Percentiles rank a stretch among this genome's conserved stretches.
phyloP scores from a whole-genome alignment of 2,329 filamentous ascomycete species.

The Fusarium abutilonis region DNA sequence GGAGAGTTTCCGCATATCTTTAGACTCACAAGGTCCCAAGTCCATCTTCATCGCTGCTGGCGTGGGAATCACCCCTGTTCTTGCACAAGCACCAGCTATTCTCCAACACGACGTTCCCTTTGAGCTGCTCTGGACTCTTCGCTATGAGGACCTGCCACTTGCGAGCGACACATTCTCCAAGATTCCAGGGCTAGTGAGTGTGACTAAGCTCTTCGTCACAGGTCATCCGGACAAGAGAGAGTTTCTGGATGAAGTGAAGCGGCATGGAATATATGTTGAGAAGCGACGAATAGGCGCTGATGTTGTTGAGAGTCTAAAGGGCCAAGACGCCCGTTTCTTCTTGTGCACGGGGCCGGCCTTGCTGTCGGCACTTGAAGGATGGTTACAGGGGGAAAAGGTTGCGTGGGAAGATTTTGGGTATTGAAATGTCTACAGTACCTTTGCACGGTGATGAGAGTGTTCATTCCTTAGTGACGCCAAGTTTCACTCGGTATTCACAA shows the following conservation, averaged over 20 bases:
- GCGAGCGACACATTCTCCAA: slow-evolving; percentile 67
- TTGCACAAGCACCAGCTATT: slow-evolving; percentile 70
- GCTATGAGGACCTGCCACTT: slow-evolving; percentile 68
- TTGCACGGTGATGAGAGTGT: slow-evolving; percentile 1
- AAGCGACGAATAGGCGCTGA: slow-evolving; percentile 52
- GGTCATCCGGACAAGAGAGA: slow-evolving; percentile 52
- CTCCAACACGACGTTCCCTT: slow-evolving; percentile 57
- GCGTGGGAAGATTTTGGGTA: slow-evolving; percentile 71
- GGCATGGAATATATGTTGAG: slow-evolving; percentile 49
- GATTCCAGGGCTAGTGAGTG: slow-evolving; percentile 60
- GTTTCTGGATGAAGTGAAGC: slow-evolving; percentile 49
- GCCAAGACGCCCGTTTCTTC: slow-evolving; percentile 60
- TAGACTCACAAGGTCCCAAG: slow-evolving; percentile 40
- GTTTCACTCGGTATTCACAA: neutral
- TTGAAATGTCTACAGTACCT: slow-evolving; percentile 43
- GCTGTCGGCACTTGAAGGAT: slow-evolving; percentile 55
- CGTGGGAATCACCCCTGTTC: slow-evolving; percentile 83
- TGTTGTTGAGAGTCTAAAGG: slow-evolving; percentile 56
- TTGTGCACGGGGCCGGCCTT: slow-evolving; percentile 59
- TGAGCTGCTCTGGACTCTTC: slow-evolving; percentile 74
- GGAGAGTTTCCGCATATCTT: slow-evolving; percentile 54
- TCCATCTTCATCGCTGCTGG: slow-evolving; percentile 77
- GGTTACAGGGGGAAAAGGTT: slow-evolving; percentile 65
- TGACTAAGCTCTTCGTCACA: slow-evolving; percentile 73
- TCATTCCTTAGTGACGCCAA: neutral